A percentile compares a stretch with the other conserved stretches of the same genome.
Conservation (phyloP, 371 early-diverging fungal genomes). For the Zychaea mexicana region DNA sequence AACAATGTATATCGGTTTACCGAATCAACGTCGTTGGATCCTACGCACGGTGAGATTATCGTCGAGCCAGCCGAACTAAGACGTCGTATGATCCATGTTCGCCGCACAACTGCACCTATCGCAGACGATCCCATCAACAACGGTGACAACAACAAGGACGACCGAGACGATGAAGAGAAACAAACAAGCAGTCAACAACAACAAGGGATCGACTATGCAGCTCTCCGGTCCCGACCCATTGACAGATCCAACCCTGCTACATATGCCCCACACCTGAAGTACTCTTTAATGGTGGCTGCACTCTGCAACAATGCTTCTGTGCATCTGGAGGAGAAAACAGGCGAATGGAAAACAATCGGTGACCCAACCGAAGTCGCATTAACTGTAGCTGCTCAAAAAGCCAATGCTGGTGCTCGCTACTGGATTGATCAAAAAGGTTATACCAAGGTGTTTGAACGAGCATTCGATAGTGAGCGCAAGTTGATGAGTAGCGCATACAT, state of each 20-base stretch:
- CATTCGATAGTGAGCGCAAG: slow-evolving; percentile 88
- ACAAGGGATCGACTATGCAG: slow-evolving; percentile 26
- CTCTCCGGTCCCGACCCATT: slow-evolving; percentile 31
- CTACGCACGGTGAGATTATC: slow-evolving; percentile 62
- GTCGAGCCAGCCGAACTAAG: slow-evolving; percentile 36
- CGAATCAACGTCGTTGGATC: slow-evolving; percentile 67
- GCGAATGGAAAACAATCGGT: slow-evolving; percentile 72
- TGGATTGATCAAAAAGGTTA: slow-evolving; percentile 29
- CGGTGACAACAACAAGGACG: background rate
- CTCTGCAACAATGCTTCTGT: slow-evolving; percentile 75
- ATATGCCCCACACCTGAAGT: slow-evolving; percentile 31
- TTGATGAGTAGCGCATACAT: slow-evolving; percentile 81
- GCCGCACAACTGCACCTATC: slow-evolving; percentile 8
- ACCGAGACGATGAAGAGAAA: background rate
- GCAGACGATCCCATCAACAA: background rate
- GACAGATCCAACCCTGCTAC: slow-evolving; percentile 33
- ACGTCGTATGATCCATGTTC: slow-evolving; percentile 44
- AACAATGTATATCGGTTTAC: slow-evolving; percentile 66
- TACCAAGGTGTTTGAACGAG: slow-evolving; percentile 50
- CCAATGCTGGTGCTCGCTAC: slow-evolving; percentile 35
- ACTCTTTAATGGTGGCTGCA: slow-evolving; percentile 44
- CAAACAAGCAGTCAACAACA: background rate
- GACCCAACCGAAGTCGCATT: slow-evolving; percentile 84
- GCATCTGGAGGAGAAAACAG: slow-evolving; percentile 57
- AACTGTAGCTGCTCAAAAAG: slow-evolving; percentile 64